phyloP scores from a whole-genome alignment of 1,284 basidiomycete genomes.

The Paramarasmius palmivorus region DNA sequence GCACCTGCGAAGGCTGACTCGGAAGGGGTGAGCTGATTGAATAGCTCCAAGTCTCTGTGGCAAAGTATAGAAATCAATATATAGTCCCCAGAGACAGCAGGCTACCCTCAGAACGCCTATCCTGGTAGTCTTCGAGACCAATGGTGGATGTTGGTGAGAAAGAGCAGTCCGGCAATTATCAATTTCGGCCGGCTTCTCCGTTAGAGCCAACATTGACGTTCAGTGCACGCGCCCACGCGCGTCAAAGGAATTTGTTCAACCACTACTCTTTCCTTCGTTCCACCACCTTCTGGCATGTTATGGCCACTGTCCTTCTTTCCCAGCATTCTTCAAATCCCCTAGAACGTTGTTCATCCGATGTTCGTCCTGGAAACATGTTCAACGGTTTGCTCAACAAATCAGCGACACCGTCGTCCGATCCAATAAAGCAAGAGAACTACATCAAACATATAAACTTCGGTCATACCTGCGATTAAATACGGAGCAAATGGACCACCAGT shows the following conservation, averaged over 20 bases:
- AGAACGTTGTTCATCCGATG: constrained; percentile 67
- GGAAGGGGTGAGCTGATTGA: too few relatives aligned
- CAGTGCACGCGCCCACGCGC: too few relatives aligned
- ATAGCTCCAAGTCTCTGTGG: too few relatives aligned
- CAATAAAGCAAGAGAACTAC: constrained; percentile 53
- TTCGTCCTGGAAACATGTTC: constrained; percentile 47
- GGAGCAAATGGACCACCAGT: constrained; percentile 2
- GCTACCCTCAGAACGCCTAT: too few relatives aligned
- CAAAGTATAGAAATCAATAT: too few relatives aligned
- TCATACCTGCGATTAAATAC: constrained; percentile 29
- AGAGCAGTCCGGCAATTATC: too few relatives aligned
- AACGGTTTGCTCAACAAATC: constrained; percentile 37
- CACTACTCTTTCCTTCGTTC: background rate
- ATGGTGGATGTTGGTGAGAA: too few relatives aligned
- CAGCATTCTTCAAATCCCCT: constrained; percentile 80
- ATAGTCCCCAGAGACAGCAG: too few relatives aligned
- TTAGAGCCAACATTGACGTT: too few relatives aligned
- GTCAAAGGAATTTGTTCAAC: background rate
- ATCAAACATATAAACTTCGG: constrained; percentile 52
- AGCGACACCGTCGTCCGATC: constrained; percentile 33
- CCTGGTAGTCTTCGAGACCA: too few relatives aligned
- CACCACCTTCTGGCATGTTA: constrained; percentile 6
- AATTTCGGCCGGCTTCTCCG: too few relatives aligned
- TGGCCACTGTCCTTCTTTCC: constrained; percentile 49
- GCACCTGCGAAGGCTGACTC: too few relatives aligned